A percentile compares a stretch with the other conserved stretches of the same genome.
These are phyloP conservation scores for Calonectria ilicicola DNA, from an alignment of 2,329 filamentous ascomycete species.

Conservation along the genomic window DNA sequence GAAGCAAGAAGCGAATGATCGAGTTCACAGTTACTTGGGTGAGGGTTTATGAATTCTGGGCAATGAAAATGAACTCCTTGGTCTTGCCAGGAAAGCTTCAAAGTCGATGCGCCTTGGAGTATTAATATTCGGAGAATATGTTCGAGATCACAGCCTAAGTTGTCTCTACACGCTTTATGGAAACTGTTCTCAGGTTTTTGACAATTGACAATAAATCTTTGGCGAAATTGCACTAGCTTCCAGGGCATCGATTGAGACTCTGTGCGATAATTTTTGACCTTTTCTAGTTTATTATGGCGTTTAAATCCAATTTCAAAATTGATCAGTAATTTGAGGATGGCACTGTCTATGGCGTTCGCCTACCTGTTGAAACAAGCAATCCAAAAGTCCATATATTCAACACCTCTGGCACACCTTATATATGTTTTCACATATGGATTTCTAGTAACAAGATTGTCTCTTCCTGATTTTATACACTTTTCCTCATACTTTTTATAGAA, in stretches of 20 bases:
- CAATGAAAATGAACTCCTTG: neutral
- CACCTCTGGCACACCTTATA: neutral
- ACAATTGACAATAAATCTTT: neutral
- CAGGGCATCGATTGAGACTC: no score
- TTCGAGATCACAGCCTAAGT: neutral
- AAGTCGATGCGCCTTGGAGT: no score
- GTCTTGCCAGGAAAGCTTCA: neutral
- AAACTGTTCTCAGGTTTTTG: neutral
- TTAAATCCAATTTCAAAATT: neutral
- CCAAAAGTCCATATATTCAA: neutral
- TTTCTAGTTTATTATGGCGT: neutral
- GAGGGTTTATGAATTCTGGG: neutral
- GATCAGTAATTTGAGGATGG: neutral
- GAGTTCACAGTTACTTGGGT: neutral
- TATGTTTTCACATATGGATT: neutral
- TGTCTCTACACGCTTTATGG: no score
- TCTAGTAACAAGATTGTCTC: no score
- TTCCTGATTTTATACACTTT: neutral
- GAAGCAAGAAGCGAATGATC: neutral
- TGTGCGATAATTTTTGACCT: no score
- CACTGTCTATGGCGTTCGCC: neutral
- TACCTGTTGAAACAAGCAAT: neutral
- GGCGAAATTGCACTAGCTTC: no score
- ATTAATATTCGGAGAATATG: neutral
- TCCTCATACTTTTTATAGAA: neutral